Base-by-base conservation (phyloP, 2,329 filamentous ascomycete genomes). In the Microsporum ferrugineum region DNA sequence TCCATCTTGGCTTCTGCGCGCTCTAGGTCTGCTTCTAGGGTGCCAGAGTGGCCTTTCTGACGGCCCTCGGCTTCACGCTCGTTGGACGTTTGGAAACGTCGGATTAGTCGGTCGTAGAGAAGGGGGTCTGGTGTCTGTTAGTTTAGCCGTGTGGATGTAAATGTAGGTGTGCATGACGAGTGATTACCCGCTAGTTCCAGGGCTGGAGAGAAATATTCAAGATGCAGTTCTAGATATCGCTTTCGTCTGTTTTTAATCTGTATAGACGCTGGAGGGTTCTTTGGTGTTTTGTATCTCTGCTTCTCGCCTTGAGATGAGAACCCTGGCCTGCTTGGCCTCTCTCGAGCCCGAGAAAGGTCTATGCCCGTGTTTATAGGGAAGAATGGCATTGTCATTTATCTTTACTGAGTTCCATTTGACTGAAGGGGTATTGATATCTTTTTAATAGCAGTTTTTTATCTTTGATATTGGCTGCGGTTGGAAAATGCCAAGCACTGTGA, bases 41-140 rank as follows among this genome's bases (percentile, higher is more conserved):
- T 81, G 29, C 88, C 87, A 0, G 87, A 88, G 71, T 90, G 94
- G 8, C 90, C 90, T 70, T 90, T 90, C 6, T 78, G 76, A 49
- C 83, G 83, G 6, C 86, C 87, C 67, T 92, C 88, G 5, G 81
- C 81, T 70, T 90, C 84, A 59, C 89, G 84, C 74, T 95, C 89
- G 2, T 80, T 78, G 2, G 85, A 76, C 0, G 85, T 86, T 65
- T 91, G 88, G 71, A 91, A 91, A 58, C 84, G 84, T 59, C 89
- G 84, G 63, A 96, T 82, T 29, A 95, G 80, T 59, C 84, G 82
- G 72, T 95, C 88, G 77, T 95, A 95, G 36, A 95, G 81, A 6
- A 92, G 77, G 0, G 90, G 89, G 73, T 94, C 88, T 80, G 70
- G 60, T 64, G 58, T n/a, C 5, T 14, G 27, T 53, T 53, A 53